Evolutionary conservation across 345 rosid species (phyloP), one percentile per base, ranked within the genome.

Genomic region (Citrus glauca): DNA sequence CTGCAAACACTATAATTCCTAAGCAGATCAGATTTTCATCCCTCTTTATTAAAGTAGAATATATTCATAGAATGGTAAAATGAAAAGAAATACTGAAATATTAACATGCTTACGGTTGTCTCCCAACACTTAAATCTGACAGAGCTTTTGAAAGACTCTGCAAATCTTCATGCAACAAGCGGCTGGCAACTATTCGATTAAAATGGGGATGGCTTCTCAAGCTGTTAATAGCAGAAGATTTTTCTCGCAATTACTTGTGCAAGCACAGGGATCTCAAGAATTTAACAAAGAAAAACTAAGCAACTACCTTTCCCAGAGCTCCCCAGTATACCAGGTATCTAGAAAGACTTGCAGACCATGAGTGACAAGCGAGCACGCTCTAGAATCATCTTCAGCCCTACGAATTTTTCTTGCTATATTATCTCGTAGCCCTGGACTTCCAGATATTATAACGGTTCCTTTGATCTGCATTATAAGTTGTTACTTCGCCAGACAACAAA

Each of bases 361-460:
- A 27, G 81, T 83, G 53, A 87, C 78, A 67, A 95, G 88, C 55
- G 78, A 77, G 22, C 78, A 74, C 53, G 99, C 92, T 82, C 81
- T 85, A 14, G 88, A 88, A 78, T 91, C 94, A 82, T 95, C 99
- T 83, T 81, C 87, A 82, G 92, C 96, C 75, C 84, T 77, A 67
- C 94, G 94, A 71, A 89, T 66, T 84, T 86, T 93, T 82, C 98
- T 92, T 74, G 83, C 86, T 30, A 71, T 73, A 45, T 64, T 73
- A 80, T 88, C 88, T 64, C 82, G 83, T 45, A 90, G 19, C 38
- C 99, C 99, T 1, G 97, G 99, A 85, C 98, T 93, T 69, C 99
- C 99, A 7, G 99, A 95, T 81, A 93, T 76, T 75, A 93, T 82
- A 56, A 87, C 90, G 22, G 96, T 92, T 82, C 99, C 94, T 75